phyloP scores from a whole-genome alignment of 1,139 yeast species.

The Pichiaceae sp. region DNA sequence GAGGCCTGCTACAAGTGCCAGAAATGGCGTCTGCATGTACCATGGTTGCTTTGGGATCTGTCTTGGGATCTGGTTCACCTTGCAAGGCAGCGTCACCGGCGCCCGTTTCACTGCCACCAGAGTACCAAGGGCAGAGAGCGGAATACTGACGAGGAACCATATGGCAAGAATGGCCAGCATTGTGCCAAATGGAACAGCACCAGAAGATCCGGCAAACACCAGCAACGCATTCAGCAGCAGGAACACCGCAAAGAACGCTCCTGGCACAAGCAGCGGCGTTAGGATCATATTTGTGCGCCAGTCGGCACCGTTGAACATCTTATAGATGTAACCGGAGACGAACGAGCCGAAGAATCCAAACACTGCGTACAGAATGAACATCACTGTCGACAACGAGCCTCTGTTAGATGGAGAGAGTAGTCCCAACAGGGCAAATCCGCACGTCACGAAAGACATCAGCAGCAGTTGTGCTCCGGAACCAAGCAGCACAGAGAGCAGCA shows the following conservation, averaged over 20 bases:
- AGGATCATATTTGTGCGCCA: conserved; percentile 83
- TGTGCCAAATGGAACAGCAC: conserved; percentile 92
- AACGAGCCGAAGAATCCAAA: conserved; percentile 80
- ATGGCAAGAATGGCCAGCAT: conserved; percentile 71
- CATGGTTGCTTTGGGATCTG: conserved; percentile 91
- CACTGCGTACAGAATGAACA: conserved; percentile 74
- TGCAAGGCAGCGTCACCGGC: conserved; percentile 60
- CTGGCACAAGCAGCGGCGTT: conserved; percentile 83
- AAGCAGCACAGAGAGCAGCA: conserved; percentile 68
- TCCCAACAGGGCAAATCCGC: conserved; percentile 80
- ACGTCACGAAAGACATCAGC: conserved; percentile 66
- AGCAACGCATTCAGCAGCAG: conserved; percentile 74
- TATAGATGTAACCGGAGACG: conserved; percentile 77
- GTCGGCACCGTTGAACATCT: conserved; percentile 83
- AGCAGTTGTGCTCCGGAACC: conserved; percentile 89
- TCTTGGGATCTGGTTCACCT: conserved; percentile 90
- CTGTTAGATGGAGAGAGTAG: conserved; percentile 89
- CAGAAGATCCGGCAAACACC: conserved; percentile 73
- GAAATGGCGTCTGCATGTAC: conserved; percentile 62
- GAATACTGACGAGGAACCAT: conserved; percentile 84
- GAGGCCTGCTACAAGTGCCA: conserved; percentile 73
- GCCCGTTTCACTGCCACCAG: conserved; percentile 64
- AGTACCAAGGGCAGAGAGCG: conserved; percentile 76
- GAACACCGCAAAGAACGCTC: conserved; percentile 55
- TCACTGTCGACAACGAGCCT: conserved; percentile 85